Evolutionary conservation across 2,329 filamentous ascomycete genomes (phyloP), one percentile per base, ranked within the genome.

Genomic region (Thelonectria rubi): DNA sequence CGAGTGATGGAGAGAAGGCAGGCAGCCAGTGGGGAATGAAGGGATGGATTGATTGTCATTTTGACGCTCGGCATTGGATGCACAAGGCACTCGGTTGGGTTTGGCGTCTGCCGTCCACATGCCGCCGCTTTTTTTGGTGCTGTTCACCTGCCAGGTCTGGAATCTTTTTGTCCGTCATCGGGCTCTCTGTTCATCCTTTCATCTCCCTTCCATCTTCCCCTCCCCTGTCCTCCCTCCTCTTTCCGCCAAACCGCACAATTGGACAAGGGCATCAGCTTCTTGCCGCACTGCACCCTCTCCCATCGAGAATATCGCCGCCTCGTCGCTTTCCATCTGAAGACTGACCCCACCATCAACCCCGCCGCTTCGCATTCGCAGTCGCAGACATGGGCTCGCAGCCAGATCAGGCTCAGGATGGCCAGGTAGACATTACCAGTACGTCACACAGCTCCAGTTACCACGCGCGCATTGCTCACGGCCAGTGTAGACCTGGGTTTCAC

Each of bases 401-500:
- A 34, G 67, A 65, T 20, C 52, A 71, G 56, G 52, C 43, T 60
- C 64, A 66, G 26, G 63, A 63, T 45, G 63, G 53, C 30, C 66
- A 59, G 18, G 58, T 65, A 2, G 67, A 71, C 14, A 61, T 73
- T 56, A 20, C 68, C 43, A 69, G 74, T 76, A 66, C 26, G 72
- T 54, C 39, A 47, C 12, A 1, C 12, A 30, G 10, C 14, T 34
- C 39, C 12, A 18, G 58, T 37, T 37, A 37, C 34, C 34, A 34
- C 5, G 11, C 12, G 34, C 34, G 11, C 15, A 37, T 37, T 10
- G 34, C 34, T 37, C 4, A 37, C 34, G 6, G 2, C 3, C 54
- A 21, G 40, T 20, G 18, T 61, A 72, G 72, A 75, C 26, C 56
- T 79, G 24, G 76, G 77, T 24, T 78, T 72, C 62, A 77, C 75